Percentiles rank a stretch among this genome's conserved stretches.
These are phyloP conservation scores for Coriolopsis trogii DNA, from an alignment of 1,284 basidiomycete species.

Conservation along the genomic window DNA sequence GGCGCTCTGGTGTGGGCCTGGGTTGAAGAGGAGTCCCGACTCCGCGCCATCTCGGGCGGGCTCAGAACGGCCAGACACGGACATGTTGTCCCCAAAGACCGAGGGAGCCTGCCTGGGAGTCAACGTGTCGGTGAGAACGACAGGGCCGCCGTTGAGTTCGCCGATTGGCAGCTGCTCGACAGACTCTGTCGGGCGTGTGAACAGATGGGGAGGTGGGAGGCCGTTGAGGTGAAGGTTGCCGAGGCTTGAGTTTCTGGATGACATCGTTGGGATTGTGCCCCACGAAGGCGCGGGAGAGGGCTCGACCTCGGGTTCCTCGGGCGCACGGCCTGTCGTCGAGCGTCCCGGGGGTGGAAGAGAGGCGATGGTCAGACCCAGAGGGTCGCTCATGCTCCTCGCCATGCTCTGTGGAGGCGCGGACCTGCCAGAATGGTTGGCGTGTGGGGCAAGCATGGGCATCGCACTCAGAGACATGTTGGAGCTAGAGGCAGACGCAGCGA, in stretches of 20 bases:
- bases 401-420: too few species aligned
- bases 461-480: too few species aligned
- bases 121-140: conserved; percentile 5
- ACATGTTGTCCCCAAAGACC: background rate
- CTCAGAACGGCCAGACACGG: conserved; percentile 13
- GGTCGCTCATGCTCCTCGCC: background rate
- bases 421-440: too few species aligned
- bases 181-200: conserved; percentile 1
- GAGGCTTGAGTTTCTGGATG: conserved; percentile 22
- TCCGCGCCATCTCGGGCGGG: conserved; percentile 2
- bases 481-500: too few species aligned
- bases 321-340: background rate
- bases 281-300: conserved; percentile 27
- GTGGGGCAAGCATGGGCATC: too few species aligned
- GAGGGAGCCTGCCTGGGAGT: conserved; percentile 7
- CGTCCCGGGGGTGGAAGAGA: conserved; percentile 7
- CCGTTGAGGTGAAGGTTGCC: conserved; percentile 13
- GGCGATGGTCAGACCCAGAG: conserved; percentile 2
- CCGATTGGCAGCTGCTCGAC: conserved; percentile 12
- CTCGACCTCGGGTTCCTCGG: conserved; percentile 4
- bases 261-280: conserved; percentile 14
- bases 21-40: conserved; percentile 1
- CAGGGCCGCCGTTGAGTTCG: conserved; percentile 11
- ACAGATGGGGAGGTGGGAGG: conserved; percentile 8
- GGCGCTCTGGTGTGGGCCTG: too few species aligned